Base-by-base conservation (phyloP, 2,329 filamentous ascomycete genomes). In the Apiospora aurea region DNA sequence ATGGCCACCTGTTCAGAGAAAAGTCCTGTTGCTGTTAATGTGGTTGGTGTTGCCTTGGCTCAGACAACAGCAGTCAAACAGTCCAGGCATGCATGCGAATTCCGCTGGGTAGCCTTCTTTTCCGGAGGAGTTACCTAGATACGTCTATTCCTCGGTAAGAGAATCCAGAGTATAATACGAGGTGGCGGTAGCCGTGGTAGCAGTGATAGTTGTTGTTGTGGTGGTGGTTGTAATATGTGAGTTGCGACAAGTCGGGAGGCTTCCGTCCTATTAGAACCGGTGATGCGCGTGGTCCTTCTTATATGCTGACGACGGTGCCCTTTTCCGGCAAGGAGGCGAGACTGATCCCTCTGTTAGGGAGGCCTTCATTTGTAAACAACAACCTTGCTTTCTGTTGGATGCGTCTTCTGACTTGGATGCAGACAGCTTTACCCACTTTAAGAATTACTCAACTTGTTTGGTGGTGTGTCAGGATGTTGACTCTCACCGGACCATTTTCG, bases 361-460 rank as follows among this genome's bases (percentile, higher is more conserved):
- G 13, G 53, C 18, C 34, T 64, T 64, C 57, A 64, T 64, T 64
- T 64, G 57, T 64, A 64, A 64, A 64, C 57, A 64, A 64, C 57
- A 64, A 69, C 68, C 68, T 53, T 69, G 68, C 34, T 34, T 49
- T 24, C 68, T 69, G 47, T 24, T 53, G 34, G 74, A 71, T 76
- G 78, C 74, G 78, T 80, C 79, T 80, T 74, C 78, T 80, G 79
- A 80, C 79, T 77, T 71, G 71, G 71, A 72, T 61, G 41, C 47
- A 68, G 61, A 43, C 67, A 70, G 41, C 21, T 64, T 49, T 53
- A 71, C 70, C 72, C 67, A 70, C 72, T 70, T 73, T 73, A 61
- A 61, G 68, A 70, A 69, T 69, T 29, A 21, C 70, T 72, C 67
- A 69, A 70, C 67, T 38, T 38, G 43, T 73, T 73, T 69, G 74